Evolutionary conservation across 768 basidiomycete species (phyloP).

Genomic region (Wakefieldia striispora): DNA sequence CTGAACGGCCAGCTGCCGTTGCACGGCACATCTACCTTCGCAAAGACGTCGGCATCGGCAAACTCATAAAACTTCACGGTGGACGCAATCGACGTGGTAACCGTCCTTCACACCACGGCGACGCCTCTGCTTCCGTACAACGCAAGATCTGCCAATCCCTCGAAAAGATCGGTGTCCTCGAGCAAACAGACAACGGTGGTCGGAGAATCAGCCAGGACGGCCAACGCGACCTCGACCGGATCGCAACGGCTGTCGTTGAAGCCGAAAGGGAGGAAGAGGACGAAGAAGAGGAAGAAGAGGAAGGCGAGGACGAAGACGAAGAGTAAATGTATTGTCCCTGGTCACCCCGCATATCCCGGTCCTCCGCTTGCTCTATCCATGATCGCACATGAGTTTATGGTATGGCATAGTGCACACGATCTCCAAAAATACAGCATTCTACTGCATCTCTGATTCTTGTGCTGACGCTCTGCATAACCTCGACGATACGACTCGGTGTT

Average conservation of each 20-base stretch:
- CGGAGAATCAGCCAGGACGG: conserved; percentile 97
- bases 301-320: conserved; percentile 57
- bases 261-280: conserved; percentile 69
- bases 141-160: conserved; percentile 95
- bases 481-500: neutral
- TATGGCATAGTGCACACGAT: conserved; percentile 45
- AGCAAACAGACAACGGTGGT: conserved; percentile 90
- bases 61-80: conserved; percentile 94
- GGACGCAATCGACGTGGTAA: conserved; percentile 94
- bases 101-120: conserved; percentile 92
- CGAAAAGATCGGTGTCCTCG: conserved; percentile 98
- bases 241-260: conserved; percentile 87
- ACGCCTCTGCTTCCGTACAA: conserved; percentile 84
- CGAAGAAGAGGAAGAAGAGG: conserved; percentile 76
- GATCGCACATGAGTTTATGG: conserved; percentile 19
- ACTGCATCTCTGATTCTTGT: conserved; percentile 8
- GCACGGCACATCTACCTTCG: conserved; percentile 99
- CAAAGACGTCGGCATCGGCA: conserved; percentile 93
- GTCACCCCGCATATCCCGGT: conserved; percentile 16
- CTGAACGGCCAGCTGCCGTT: conserved; percentile 68
- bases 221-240: conserved; percentile 92
- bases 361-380: conserved; percentile 22
- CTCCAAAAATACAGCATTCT: conserved; percentile 31
- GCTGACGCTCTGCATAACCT: neutral
- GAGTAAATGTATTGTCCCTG: conserved; percentile 25